Conservation (phyloP, 306 rosid genomes). For the Senna siamea region DNA sequence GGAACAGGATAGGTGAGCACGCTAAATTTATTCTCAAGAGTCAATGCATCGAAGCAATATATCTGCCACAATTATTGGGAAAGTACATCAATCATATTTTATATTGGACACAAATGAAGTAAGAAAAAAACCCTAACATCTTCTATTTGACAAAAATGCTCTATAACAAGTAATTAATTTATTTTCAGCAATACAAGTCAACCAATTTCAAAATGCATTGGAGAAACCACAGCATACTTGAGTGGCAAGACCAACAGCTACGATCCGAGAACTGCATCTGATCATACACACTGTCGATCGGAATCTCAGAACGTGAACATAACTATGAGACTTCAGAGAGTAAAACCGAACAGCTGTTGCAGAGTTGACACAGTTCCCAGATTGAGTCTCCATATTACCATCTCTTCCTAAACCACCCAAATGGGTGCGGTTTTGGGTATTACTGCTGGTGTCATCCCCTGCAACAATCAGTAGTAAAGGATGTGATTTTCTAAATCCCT, state of each 20-base stretch:
- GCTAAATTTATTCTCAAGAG: slow-evolving; percentile 79
- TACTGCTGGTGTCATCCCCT: slow-evolving; percentile 54
- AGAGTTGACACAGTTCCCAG: slow-evolving; percentile 54
- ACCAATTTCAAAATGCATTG: slow-evolving; percentile 15
- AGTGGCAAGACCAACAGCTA: slow-evolving; percentile 85
- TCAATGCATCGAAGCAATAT: slow-evolving; percentile 81
- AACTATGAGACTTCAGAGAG: slow-evolving; percentile 74
- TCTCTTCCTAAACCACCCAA: slow-evolving; percentile 57
- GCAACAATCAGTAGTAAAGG: slow-evolving; percentile 84
- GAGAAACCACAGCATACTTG: slow-evolving; percentile 65
- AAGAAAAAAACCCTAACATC: slow-evolving; percentile 6
- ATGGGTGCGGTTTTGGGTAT: slow-evolving; percentile 43
- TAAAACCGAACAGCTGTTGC: slow-evolving; percentile 86
- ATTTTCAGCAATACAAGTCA: slow-evolving; percentile 3
- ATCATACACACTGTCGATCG: slow-evolving; percentile 85
- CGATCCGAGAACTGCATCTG: slow-evolving; percentile 83
- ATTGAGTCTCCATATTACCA: slow-evolving; percentile 46
- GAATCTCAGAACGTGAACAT: slow-evolving; percentile 82
- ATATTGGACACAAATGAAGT: slow-evolving; percentile 1
- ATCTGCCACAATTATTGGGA: slow-evolving; percentile 65
- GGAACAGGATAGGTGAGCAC: slow-evolving; percentile 90
- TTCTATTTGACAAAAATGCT: slow-evolving; percentile 28
- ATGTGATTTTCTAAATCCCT: slow-evolving; percentile 64
- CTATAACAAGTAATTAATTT: background rate
- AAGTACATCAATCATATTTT: slow-evolving; percentile 24